These are phyloP conservation scores for Amylostereum chailletii DNA, from an alignment of 1,284 basidiomycete species.

Conservation along the genomic window DNA sequence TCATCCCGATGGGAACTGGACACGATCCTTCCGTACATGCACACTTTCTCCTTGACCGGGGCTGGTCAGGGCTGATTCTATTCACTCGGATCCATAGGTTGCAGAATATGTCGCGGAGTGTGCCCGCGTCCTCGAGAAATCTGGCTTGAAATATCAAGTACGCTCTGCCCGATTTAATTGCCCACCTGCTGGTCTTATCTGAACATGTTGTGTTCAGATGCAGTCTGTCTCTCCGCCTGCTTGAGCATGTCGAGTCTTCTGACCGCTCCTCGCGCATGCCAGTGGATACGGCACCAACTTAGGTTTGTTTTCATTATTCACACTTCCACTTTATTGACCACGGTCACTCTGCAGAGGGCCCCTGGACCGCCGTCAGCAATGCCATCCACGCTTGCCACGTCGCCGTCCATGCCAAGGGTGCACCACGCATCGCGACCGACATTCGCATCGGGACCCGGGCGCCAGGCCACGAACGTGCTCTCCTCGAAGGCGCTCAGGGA, in stretches of 20 bases:
- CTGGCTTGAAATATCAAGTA: slow-evolving; percentile 77
- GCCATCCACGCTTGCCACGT: slow-evolving; percentile 84
- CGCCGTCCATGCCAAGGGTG: slow-evolving; percentile 76
- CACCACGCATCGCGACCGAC: slow-evolving; percentile 74
- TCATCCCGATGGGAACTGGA: slow-evolving; percentile 74
- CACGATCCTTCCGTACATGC: slow-evolving; percentile 49
- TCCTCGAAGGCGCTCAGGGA: slow-evolving; percentile 47
- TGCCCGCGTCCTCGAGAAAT: slow-evolving; percentile 71
- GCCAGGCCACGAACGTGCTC: neutral
- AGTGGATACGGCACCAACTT: slow-evolving; percentile 90
- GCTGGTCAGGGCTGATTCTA: no score
- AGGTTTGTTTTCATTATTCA: slow-evolving; percentile 31
- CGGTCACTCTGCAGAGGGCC: slow-evolving; percentile 50
- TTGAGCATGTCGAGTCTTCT: neutral
- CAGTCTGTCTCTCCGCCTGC: slow-evolving; percentile 44
- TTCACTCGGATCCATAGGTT: slow-evolving; percentile 29
- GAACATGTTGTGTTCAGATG: slow-evolving; percentile 38
- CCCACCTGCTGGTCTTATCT: neutral
- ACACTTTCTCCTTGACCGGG: no score
- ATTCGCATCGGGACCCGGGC: slow-evolving; percentile 85
- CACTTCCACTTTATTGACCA: neutral
- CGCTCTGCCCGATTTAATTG: slow-evolving; percentile 11
- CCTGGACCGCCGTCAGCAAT: slow-evolving; percentile 73
- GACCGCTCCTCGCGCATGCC: slow-evolving; percentile 3
- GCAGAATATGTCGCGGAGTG: slow-evolving; percentile 73